Conservation (phyloP, 2,329 filamentous ascomycete genomes). For the Alternaria brassicae region DNA sequence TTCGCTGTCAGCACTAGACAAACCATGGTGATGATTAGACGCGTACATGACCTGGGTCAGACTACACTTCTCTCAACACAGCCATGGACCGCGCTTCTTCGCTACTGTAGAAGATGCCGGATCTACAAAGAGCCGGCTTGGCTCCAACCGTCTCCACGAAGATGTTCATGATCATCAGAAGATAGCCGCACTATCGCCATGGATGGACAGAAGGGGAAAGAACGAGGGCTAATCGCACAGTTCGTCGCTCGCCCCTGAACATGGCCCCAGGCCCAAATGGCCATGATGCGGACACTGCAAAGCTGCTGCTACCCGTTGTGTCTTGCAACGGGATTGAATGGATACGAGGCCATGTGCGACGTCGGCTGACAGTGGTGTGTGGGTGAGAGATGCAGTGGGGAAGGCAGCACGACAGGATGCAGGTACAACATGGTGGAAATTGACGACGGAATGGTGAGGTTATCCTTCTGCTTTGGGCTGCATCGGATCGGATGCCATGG, state of each 20-base stretch:
- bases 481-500: neutral
- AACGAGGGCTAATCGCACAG: conserved; percentile 6
- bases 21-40: neutral
- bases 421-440: conserved; percentile 10
- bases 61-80: neutral
- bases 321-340: conserved; percentile 16
- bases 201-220: neutral
- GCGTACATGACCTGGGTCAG: neutral
- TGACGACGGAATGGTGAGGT: neutral
- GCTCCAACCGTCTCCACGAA: neutral
- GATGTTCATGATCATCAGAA: conserved; percentile 4
- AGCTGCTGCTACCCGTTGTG: conserved; percentile 14
- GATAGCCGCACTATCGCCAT: conserved; percentile 7
- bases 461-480: neutral
- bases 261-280: conserved; percentile 1
- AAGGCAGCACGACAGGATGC: conserved; percentile 4
- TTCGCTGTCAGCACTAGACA: neutral
- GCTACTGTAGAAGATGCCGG: neutral
- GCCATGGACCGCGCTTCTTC: conserved; percentile 1
- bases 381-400: conserved; percentile 1
- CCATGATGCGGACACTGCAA: conserved; percentile 5
- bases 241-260: conserved; percentile 5
- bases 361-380: conserved; percentile 15
- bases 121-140: conserved; percentile 2
- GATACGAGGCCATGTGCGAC: conserved; percentile 19